Percentiles rank a stretch among this genome's conserved stretches.
Conservation (phyloP, 306 rosid genomes). For the Arachis hypogaea region DNA sequence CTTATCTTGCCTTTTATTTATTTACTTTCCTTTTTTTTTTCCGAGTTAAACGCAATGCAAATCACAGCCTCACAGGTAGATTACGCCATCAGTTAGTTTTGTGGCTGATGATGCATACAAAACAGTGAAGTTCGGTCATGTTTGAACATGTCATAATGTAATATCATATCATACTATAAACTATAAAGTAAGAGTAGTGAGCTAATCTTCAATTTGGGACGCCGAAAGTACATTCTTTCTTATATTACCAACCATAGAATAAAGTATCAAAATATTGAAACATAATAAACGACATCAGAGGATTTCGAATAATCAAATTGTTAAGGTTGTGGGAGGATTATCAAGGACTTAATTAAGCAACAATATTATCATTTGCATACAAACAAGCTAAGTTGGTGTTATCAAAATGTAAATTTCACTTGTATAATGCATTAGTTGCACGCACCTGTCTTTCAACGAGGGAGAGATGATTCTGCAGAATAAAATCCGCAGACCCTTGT, state of each 20-base stretch:
- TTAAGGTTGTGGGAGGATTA: neutral
- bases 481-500: neutral
- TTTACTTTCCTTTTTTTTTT: neutral
- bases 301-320: neutral
- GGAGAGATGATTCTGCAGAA: neutral
- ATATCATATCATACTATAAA: too few species aligned
- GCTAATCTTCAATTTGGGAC: neutral
- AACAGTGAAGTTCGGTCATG: conserved; percentile 21
- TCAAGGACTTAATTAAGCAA: too few species aligned
- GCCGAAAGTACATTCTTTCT: conserved; percentile 31
- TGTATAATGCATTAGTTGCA: neutral
- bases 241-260: neutral
- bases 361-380: too few species aligned
- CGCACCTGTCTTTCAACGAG: neutral
- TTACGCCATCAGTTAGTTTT: neutral
- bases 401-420: too few species aligned
- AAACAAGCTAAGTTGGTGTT: too few species aligned
- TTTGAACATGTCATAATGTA: conserved; percentile 1
- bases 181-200: conserved; percentile 9
- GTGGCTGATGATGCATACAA: neutral
- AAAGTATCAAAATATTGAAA: neutral
- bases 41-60: neutral
- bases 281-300: neutral
- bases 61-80: neutral
- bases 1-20: neutral